Evolutionary conservation across 148 eudicot genomes (phyloP).

Genomic region (Pouteria glomerata): DNA sequence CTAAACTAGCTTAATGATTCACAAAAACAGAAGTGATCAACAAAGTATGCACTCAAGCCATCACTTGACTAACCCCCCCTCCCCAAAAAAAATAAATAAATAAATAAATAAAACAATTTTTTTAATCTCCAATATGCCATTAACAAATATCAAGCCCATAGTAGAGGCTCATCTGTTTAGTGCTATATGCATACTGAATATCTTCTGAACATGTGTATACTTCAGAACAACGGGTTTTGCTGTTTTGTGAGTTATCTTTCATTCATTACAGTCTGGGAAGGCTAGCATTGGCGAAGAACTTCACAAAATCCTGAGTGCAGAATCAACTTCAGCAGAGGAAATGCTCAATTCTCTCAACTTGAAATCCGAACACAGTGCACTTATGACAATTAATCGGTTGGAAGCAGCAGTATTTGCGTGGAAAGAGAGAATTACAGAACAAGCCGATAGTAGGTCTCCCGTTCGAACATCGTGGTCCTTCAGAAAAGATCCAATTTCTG

Average conservation of each 20-base stretch:
- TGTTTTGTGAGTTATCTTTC: not conserved
- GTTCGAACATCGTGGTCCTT: slow-evolving; percentile 67
- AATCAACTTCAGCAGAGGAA: slow-evolving; percentile 42
- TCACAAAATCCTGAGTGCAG: slow-evolving; percentile 49
- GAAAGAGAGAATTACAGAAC: slow-evolving; percentile 59
- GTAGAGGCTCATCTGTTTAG: not conserved
- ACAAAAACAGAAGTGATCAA: too few species aligned
- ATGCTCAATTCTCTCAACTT: slow-evolving; percentile 51
- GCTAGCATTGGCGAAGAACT: slow-evolving; percentile 74
- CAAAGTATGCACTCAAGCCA: too few species aligned
- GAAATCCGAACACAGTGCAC: slow-evolving; percentile 62
- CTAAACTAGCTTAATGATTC: not conserved
- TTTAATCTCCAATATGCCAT: too few species aligned
- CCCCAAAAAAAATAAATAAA: too few species aligned
- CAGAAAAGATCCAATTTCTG: slow-evolving; percentile 47
- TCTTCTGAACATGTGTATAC: not conserved
- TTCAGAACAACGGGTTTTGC: not conserved
- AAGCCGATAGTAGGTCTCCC: slow-evolving; percentile 40
- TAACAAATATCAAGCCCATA: too few species aligned
- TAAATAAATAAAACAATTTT: not conserved
- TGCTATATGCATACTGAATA: not conserved
- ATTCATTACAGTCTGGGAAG: slow-evolving; percentile 62
- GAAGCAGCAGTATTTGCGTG: slow-evolving; percentile 78
- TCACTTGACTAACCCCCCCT: too few species aligned
- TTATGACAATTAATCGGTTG: slow-evolving; percentile 71